Evolutionary conservation across 805 yeast species (phyloP).

Genomic region (Ogataea nonfermentans): DNA sequence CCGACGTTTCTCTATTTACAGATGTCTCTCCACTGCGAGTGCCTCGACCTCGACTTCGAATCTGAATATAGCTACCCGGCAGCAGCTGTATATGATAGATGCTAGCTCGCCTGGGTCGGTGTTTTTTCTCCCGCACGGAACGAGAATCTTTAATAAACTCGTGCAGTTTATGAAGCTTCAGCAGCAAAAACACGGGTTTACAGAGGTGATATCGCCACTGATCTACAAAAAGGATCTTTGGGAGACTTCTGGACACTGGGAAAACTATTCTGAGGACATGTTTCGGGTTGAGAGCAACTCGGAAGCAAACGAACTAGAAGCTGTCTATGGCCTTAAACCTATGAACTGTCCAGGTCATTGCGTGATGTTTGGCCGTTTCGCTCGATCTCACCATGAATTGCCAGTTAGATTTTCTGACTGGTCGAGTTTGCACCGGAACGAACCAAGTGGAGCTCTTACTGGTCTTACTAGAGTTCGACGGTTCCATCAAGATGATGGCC

Average conservation of each 20-base stretch:
- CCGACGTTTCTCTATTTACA: conserved; percentile 3
- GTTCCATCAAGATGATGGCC: conserved; percentile 98
- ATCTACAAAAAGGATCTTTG: conserved; percentile 80
- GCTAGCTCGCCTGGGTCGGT: conserved; percentile 86
- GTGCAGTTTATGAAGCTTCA: conserved; percentile 82
- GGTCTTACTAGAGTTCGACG: conserved; percentile 92
- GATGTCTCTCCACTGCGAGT: conserved; percentile 11
- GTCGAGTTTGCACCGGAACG: conserved; percentile 90
- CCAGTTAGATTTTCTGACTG: conserved; percentile 88
- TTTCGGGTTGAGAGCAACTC: conserved; percentile 73
- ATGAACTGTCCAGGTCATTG: conserved; percentile 77
- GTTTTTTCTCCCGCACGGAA: conserved; percentile 91
- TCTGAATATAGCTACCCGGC: conserved; percentile 54
- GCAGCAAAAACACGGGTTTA: conserved; percentile 76
- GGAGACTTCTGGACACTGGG: conserved; percentile 96
- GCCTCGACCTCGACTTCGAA: conserved; percentile 35
- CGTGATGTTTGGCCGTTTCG: conserved; percentile 68
- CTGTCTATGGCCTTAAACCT: conserved; percentile 80
- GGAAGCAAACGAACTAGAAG: conserved; percentile 32
- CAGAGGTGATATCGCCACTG: conserved; percentile 90
- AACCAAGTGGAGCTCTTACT: conserved; percentile 88
- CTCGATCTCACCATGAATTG: conserved; percentile 79
- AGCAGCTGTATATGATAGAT: conserved; percentile 76
- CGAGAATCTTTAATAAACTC: conserved; percentile 77
- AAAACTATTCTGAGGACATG: conserved; percentile 92